phyloP scores from a whole-genome alignment of 106 monocot species.

The Dactylorhiza incarnata region DNA sequence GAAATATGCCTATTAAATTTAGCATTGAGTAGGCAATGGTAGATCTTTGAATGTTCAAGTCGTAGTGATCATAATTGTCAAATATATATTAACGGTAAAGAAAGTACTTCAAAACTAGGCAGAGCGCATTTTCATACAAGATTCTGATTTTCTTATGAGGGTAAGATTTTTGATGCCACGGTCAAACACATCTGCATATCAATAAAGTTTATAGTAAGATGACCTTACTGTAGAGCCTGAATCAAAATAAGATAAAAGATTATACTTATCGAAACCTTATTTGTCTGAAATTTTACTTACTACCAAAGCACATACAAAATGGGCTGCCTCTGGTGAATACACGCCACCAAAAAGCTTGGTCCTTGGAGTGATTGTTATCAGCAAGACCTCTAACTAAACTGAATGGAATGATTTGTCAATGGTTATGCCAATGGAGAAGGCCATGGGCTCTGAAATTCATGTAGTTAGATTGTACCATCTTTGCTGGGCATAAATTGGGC shows the following conservation, averaged over 20 bases:
- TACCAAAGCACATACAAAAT: no score
- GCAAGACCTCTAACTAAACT: constrained; percentile 3
- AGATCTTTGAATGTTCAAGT: background rate
- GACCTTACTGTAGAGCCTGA: background rate
- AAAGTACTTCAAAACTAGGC: background rate
- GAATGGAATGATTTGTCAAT: background rate
- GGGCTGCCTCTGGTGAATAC: no score
- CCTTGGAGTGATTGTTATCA: background rate
- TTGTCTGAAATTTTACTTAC: no score
- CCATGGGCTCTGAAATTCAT: background rate
- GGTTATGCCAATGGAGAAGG: background rate
- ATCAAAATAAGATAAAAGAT: background rate
- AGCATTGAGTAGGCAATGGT: background rate
- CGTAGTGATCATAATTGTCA: background rate
- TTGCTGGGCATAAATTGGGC: constrained; percentile 2
- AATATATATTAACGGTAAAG: background rate
- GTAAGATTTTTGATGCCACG: background rate
- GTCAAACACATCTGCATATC: background rate
- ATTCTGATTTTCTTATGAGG: background rate
- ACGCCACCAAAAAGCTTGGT: no score
- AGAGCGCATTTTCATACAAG: background rate
- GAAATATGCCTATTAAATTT: background rate
- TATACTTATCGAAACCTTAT: background rate
- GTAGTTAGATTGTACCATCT: background rate
- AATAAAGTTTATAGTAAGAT: background rate